These are phyloP conservation scores for Ciborinia camelliae DNA, from an alignment of 2,329 filamentous ascomycete genomes.

Conservation along the genomic window DNA sequence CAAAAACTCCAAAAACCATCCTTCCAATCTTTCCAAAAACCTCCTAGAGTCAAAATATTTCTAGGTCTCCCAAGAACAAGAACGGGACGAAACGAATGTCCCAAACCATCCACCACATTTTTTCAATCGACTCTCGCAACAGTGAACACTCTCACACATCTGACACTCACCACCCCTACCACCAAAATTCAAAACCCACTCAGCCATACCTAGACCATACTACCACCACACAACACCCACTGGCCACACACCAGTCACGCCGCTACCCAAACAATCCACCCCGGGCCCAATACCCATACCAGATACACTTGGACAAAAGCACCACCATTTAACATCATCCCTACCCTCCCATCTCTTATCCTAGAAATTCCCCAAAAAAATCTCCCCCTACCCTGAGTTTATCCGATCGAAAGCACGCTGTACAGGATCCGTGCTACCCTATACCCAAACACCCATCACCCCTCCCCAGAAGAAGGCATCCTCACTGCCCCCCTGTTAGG, in stretches of 20 bases:
- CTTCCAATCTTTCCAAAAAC: slow-evolving; percentile 2
- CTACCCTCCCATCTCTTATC: slow-evolving; percentile 9
- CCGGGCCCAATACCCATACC: slow-evolving; percentile 9
- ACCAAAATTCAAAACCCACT: slow-evolving; percentile 4
- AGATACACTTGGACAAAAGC: background rate
- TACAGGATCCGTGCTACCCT: slow-evolving; percentile 20
- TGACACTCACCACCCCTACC: slow-evolving; percentile 5
- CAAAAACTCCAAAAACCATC: background rate
- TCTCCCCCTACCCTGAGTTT: slow-evolving; percentile 15
- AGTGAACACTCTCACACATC: background rate
- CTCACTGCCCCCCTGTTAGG: slow-evolving; percentile 16
- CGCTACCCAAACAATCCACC: slow-evolving; percentile 12
- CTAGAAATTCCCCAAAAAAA: background rate
- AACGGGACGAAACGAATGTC: slow-evolving; percentile 18
- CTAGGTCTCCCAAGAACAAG: slow-evolving; percentile 14
- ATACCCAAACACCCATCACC: slow-evolving; percentile 17
- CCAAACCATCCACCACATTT: slow-evolving; percentile 11
- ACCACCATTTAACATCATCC: background rate
- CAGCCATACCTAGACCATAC: slow-evolving; percentile 5
- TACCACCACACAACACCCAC: slow-evolving; percentile 8
- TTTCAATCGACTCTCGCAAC: background rate
- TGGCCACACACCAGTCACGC: slow-evolving; percentile 5
- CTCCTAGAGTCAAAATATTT: slow-evolving; percentile 5
- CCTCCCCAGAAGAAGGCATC: slow-evolving; percentile 17
- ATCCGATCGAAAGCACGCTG: slow-evolving; percentile 19